phyloP scores from a whole-genome alignment of 805 yeast genomes.

The Teunomyces barrocoloradensis region DNA sequence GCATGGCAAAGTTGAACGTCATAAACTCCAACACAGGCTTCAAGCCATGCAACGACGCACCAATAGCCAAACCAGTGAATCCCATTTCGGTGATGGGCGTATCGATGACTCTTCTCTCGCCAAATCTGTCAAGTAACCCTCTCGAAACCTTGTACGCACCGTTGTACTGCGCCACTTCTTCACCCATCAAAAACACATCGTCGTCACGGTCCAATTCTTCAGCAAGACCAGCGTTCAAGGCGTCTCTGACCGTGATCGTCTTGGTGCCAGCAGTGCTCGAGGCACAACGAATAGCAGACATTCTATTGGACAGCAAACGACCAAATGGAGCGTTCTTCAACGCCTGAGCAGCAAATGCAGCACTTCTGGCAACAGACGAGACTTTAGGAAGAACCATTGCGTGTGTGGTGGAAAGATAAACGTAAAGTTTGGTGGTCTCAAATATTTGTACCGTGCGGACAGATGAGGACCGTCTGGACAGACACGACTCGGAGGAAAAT shows the following conservation, averaged over 20 bases:
- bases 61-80: conserved; percentile 90
- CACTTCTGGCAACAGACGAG: conserved; percentile 43
- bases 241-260: conserved; percentile 92
- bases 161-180: conserved; percentile 98
- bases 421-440: background rate
- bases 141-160: conserved; percentile 98
- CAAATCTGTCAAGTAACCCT: conserved; percentile 92
- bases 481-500: conserved; percentile 18
- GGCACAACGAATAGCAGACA: conserved; percentile 34
- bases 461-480: conserved; percentile 27
- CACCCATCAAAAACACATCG: conserved; percentile 94
- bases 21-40: conserved; percentile 97
- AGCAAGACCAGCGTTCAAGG: conserved; percentile 89
- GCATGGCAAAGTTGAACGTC: conserved; percentile 99
- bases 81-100: conserved; percentile 99
- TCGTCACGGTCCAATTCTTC: conserved; percentile 97
- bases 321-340: conserved; percentile 27
- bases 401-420: conserved; percentile 1
- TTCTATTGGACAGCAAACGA: conserved; percentile 35
- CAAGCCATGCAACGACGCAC: conserved; percentile 94
- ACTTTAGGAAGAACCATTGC: conserved; percentile 23
- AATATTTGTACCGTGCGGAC: conserved; percentile 17
- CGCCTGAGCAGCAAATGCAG: conserved; percentile 38
- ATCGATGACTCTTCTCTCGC: conserved; percentile 89
- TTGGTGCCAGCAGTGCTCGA: conserved; percentile 51